Conservation (phyloP, 345 rosid species). For the Anastatica hierochuntica region DNA sequence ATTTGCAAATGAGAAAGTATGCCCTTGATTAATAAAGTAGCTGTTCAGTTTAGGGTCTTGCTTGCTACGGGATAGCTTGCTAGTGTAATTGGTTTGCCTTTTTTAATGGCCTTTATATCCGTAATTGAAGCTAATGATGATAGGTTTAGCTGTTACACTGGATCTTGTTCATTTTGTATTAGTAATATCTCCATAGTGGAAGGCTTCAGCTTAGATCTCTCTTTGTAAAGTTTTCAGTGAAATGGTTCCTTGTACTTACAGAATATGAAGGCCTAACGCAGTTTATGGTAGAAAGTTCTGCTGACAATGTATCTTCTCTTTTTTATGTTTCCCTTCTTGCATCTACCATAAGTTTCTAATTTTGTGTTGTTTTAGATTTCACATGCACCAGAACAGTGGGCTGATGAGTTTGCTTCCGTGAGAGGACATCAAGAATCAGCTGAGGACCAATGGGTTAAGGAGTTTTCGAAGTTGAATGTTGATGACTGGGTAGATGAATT, state of each 20-base stretch:
- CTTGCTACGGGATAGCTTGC: constrained; percentile 1
- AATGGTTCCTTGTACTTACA: not conserved
- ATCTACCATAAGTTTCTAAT: constrained; percentile 7
- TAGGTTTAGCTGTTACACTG: constrained; percentile 1
- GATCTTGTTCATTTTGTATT: not conserved
- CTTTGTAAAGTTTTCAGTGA: not conserved
- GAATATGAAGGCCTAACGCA: constrained; percentile 5
- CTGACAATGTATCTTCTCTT: not conserved
- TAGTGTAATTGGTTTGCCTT: not conserved
- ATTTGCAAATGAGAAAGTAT: constrained; percentile 47
- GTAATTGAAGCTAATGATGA: not conserved
- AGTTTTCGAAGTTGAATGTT: constrained; percentile 87
- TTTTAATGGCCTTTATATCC: not conserved
- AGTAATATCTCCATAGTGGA: not conserved
- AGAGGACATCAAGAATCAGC: constrained; percentile 40
- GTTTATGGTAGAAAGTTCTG: not conserved
- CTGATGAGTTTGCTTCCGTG: constrained; percentile 63
- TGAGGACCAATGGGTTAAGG: constrained; percentile 90
- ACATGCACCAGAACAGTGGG: constrained; percentile 74
- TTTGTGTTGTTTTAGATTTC: constrained; percentile 34
- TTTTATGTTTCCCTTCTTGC: constrained; percentile 13
- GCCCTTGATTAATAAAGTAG: constrained; percentile 17
- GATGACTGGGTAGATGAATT: constrained; percentile 95
- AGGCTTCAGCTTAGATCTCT: constrained; percentile 1
- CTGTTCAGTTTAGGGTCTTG: constrained; percentile 1